Evolutionary conservation across 2,329 filamentous ascomycete species (phyloP), one percentile per base, ranked within the genome.

Genomic region (Volutella citrinella): DNA sequence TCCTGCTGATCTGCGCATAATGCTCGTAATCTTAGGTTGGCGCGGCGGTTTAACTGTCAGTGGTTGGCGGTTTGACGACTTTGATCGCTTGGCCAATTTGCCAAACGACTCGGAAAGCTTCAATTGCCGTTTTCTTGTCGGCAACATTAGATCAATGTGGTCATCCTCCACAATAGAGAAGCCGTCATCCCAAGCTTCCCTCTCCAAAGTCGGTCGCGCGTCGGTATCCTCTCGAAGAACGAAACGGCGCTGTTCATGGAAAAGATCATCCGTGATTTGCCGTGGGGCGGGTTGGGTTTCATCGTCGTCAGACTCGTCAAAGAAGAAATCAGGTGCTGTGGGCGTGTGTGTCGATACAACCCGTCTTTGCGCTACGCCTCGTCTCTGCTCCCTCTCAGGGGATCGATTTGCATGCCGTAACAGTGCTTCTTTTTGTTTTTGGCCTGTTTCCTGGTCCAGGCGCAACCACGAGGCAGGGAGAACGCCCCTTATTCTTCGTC

Each of bases 391-490:
- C 21, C 54, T 60, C 27, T 68, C 64, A 1, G 63, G 60, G 4
- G 63, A 64, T 14, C 45, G 55, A 9, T 48, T 55, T 53, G 33
- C 49, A 41, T 44, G 49, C 25, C 53, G 57, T 27, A 46, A 55
- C 14, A 45, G 42, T 7, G 42, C 30, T 28, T 55, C 54, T 35
- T 55, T 58, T 31, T 52, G 42, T 21, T 52, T 48, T 12, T 51
- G 51, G 45, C 50, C 58, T 19, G 59, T 43, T 35, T 70, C 63
- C 37, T 75, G 70, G 48, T 82, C 76, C 16, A 84, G 55, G 25
- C 79, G 71, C 35, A 83, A 65, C 74, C 79, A 82, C 6, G 80
- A 84, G n/a, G 80, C 80, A 23, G 80, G 80, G 27, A 83, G 65
- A 7, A 83, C 78, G 15, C 79, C 78, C 33, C 69, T 69, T 29